Evolutionary conservation across 208 protist species (phyloP).

Genomic region (Borovskyia barvae): DNA sequence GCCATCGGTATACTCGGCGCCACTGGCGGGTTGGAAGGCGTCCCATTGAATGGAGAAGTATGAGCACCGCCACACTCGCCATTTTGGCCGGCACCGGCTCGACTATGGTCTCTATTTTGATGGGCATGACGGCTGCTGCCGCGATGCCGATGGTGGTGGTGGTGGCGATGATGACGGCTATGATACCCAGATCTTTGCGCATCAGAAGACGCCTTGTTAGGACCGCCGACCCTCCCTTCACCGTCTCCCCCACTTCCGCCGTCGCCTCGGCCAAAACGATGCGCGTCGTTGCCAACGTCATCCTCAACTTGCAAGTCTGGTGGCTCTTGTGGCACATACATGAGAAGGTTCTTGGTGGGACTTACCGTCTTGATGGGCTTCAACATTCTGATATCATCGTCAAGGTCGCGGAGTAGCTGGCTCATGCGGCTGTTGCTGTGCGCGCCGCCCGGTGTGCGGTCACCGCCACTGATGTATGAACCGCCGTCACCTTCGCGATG

Average conservation of each 20-base stretch:
- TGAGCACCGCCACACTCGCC: too few species aligned
- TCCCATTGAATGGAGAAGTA: too few species aligned
- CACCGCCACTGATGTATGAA: background rate
- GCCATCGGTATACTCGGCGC: too few species aligned
- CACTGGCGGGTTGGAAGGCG: too few species aligned
- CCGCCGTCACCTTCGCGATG: background rate
- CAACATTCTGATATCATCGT: slow-evolving; percentile 78
- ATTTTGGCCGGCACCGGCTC: background rate
- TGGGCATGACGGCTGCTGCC: background rate
- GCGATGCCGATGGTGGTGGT: background rate
- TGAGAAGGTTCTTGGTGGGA: slow-evolving; percentile 68
- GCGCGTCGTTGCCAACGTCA: slow-evolving; percentile 19
- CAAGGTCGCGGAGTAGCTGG: slow-evolving; percentile 71
- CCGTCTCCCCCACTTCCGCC: slow-evolving; percentile 8
- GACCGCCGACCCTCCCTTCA: background rate
- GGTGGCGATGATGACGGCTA: background rate
- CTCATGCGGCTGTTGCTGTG: slow-evolving; percentile 57
- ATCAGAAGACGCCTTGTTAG: too few species aligned
- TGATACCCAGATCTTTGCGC: background rate
- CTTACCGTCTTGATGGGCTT: slow-evolving; percentile 73
- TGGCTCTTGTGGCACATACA: slow-evolving; percentile 50
- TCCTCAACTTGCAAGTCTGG: background rate
- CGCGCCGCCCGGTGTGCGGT: background rate
- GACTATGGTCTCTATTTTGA: background rate
- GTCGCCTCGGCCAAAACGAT: slow-evolving; percentile 23